Base-by-base conservation (phyloP, 2,329 filamentous ascomycete genomes). In the Clonostachys solani region DNA sequence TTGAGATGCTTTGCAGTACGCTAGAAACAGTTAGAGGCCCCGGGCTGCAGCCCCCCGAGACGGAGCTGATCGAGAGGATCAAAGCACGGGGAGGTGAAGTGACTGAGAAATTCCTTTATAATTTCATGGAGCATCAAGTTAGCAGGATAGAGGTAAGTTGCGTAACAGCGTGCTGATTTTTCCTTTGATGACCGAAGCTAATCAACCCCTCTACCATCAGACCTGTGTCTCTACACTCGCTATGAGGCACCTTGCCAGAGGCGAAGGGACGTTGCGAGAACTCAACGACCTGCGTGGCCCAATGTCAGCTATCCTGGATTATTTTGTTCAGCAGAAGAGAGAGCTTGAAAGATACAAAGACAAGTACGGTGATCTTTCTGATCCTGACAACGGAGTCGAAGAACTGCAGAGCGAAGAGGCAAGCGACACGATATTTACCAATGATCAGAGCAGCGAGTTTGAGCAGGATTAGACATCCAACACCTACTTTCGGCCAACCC, bases 121-220 rank as follows among this genome's bases (percentile, higher is more conserved):
- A 89, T 60, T 90, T 99, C 60, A 80, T 97, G 65, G 92, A 95
- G 63, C 92, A 97, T 63, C 91, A 96, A 76, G 87, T 99, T 56
- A 92, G 88, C 63, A 83, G 94, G 60, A 95, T 99, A 63, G 94
- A 99, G 83, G 91, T 95, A 74, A 68, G 85, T 69, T 34, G 45
- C 43, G 44, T 13, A 35, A 19, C 16, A 7, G 23, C 29, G 15
- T 16, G 17, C 42, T 23, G 33, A 29, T 7, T 12, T 19, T 29
- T n/a, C 6, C 36, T n/a, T 38, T 5, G 15, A n/a, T 13, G 4
- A 23, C 15, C 3, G n/a, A 13, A 40, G 33, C 12, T 33, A 33
- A 15, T 7, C 33, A 40, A 33, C 13, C 43, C n/a, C 13, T 43
- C 13, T 38, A 17, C 33, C 15, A 10, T 46, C 55, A 95, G 90